Evolutionary conservation across 2,329 filamentous ascomycete species (phyloP).

Genomic region (Arthrocladium fulminans): DNA sequence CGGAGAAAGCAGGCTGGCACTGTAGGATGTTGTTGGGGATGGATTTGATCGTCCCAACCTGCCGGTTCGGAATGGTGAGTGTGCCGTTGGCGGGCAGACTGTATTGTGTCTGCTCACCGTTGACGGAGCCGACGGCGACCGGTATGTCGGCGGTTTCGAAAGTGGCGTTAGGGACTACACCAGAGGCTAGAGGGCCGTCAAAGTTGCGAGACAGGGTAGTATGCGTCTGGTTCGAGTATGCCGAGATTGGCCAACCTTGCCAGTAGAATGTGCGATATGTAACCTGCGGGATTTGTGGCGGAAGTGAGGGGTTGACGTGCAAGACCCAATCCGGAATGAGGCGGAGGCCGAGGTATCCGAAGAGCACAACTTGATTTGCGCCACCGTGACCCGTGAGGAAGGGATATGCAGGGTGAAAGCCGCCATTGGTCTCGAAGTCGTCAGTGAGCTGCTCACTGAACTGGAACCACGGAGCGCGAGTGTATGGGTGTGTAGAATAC

Average conservation of each 20-base stretch:
- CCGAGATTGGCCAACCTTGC: constrained; percentile 55
- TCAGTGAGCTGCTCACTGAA: constrained; percentile 62
- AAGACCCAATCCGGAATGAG: constrained; percentile 49
- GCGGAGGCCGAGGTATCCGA: constrained; percentile 58
- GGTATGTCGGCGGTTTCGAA: constrained; percentile 50
- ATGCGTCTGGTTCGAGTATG: constrained; percentile 54
- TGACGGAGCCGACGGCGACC: constrained; percentile 44
- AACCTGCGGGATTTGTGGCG: constrained; percentile 54
- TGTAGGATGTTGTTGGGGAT: constrained; percentile 54
- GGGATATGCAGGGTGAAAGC: constrained; percentile 59
- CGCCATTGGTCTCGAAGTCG: constrained; percentile 51
- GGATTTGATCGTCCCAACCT: constrained; percentile 46
- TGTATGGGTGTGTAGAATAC: constrained; percentile 55
- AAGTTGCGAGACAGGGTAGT: constrained; percentile 51
- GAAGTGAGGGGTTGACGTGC: constrained; percentile 55
- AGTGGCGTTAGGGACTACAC: constrained; percentile 45
- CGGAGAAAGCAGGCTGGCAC: constrained; percentile 48
- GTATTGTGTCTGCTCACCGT: constrained; percentile 36
- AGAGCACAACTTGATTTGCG: constrained; percentile 57
- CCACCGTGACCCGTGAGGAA: constrained; percentile 65
- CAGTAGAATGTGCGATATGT: constrained; percentile 58
- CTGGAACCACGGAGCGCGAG: constrained; percentile 59
- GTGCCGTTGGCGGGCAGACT: constrained; percentile 41
- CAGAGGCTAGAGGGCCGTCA: constrained; percentile 28
- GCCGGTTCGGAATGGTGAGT: constrained; percentile 51